Evolutionary conservation across 129 eudicot species (phyloP).

Genomic region (Flaveria linearis): DNA sequence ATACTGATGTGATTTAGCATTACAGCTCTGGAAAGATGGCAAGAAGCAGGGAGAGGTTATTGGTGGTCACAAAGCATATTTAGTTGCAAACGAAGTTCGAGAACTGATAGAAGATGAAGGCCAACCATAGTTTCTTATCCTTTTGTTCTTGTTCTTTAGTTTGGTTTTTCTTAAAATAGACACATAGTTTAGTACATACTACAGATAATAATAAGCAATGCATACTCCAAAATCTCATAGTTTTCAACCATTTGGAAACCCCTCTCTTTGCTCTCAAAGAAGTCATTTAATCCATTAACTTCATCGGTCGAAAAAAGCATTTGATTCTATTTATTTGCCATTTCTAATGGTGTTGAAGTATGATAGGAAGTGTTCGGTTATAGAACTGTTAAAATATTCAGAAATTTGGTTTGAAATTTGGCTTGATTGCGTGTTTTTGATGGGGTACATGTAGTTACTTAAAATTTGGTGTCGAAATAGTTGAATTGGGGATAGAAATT

Average conservation of each 20-base stretch:
- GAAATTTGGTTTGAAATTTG: background rate
- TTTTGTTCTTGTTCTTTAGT: background rate
- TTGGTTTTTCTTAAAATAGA: background rate
- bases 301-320: constrained; percentile 29
- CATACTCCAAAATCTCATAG: constrained; percentile 54
- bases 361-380: background rate
- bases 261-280: constrained; percentile 60
- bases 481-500: background rate
- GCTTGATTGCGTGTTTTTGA: constrained; percentile 19
- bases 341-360: background rate
- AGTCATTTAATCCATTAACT: constrained; percentile 67
- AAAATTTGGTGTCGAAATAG: constrained; percentile 7
- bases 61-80: constrained; percentile 81
- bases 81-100: constrained; percentile 82
- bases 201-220: background rate
- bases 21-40: constrained; percentile 76
- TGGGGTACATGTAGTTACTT: background rate
- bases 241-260: constrained; percentile 57
- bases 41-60: constrained; percentile 80
- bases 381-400: background rate
- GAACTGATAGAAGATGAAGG: constrained; percentile 72
- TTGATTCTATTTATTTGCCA: constrained; percentile 18
- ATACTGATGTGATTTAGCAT: constrained; percentile 14
- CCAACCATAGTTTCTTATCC: constrained; percentile 20
- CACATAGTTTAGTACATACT: background rate